Conservation (phyloP, 140 eudicot genomes). For the Artemisia princeps region DNA sequence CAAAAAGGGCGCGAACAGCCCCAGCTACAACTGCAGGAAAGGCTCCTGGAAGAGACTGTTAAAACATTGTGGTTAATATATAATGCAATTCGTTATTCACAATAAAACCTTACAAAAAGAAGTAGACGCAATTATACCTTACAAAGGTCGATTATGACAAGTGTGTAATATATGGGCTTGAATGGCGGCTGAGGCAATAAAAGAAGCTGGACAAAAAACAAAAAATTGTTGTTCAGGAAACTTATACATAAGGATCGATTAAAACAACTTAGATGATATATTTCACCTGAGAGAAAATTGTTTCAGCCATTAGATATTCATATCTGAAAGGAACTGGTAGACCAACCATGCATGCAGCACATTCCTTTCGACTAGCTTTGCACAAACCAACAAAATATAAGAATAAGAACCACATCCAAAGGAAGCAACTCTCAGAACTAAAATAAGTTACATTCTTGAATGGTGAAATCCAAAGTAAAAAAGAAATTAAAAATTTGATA, state of each 20-base stretch:
- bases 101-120: not conserved
- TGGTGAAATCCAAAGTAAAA: conserved; percentile 7
- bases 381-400: conserved; percentile 45
- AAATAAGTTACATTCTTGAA: not conserved
- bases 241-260: conserved; percentile 2
- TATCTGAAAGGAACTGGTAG: conserved; percentile 89
- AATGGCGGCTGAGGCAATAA: conserved; percentile 91
- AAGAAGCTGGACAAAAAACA: conserved; percentile 58
- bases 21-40: conserved; percentile 98
- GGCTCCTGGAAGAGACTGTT: conserved; percentile 97
- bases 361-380: conserved; percentile 99
- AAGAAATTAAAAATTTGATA: not conserved
- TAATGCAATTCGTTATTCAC: conserved; percentile 5
- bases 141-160: conserved; percentile 95
- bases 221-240: conserved; percentile 11
- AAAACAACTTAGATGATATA: conserved; percentile 5
- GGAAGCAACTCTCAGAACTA: no score
- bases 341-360: conserved; percentile 96
- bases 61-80: conserved; percentile 13
- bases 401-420: conserved; percentile 8
- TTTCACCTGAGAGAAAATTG: conserved; percentile 90
- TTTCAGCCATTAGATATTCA: conserved; percentile 96
- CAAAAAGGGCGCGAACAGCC: conserved; percentile 97
- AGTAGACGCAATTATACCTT: conserved; percentile 48
- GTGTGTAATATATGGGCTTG: conserved; percentile 80